phyloP scores from a whole-genome alignment of 805 yeast species.

The Babjeviella inositovora region DNA sequence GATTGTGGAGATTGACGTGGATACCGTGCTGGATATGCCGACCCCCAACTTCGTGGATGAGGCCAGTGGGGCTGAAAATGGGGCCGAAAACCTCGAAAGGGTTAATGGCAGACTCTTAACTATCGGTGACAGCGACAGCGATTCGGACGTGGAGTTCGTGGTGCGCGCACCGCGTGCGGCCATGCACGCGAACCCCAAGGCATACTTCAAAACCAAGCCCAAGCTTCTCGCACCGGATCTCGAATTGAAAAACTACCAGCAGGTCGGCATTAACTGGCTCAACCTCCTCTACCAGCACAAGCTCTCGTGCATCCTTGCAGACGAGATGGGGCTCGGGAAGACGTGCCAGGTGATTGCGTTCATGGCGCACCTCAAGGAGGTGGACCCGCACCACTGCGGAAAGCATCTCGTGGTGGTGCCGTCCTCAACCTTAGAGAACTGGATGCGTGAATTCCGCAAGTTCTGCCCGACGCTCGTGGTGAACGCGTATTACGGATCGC shows the following conservation, averaged over 20 bases:
- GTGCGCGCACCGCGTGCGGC: too few relatives aligned
- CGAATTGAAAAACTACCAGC: slow-evolving; percentile 76
- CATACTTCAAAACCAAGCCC: slow-evolving; percentile 62
- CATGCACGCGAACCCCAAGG: slow-evolving; percentile 4
- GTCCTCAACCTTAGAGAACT: slow-evolving; percentile 89
- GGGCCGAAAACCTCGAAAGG: slow-evolving; percentile 8
- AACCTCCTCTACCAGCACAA: slow-evolving; percentile 59
- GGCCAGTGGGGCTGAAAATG: slow-evolving; percentile 9
- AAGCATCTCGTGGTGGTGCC: slow-evolving; percentile 95
- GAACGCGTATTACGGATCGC: slow-evolving; percentile 89
- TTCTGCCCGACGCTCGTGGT: slow-evolving; percentile 74
- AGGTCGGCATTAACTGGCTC: slow-evolving; percentile 95
- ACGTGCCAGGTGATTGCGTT: slow-evolving; percentile 94
- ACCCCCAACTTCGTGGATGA: slow-evolving; percentile 5
- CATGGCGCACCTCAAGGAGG: slow-evolving; percentile 66
- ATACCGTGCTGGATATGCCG: too few relatives aligned
- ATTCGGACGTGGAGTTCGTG: too few relatives aligned
- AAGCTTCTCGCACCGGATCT: slow-evolving; percentile 42
- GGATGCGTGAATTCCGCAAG: slow-evolving; percentile 88
- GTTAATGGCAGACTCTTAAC: too few relatives aligned
- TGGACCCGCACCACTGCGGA: slow-evolving; percentile 33
- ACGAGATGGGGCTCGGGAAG: slow-evolving; percentile 97
- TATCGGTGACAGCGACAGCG: too few relatives aligned
- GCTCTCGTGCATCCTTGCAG: slow-evolving; percentile 88
- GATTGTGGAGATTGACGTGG: slow-evolving; percentile 31